phyloP scores from a whole-genome alignment of 148 eudicot species.

The Suaeda aralocaspica region DNA sequence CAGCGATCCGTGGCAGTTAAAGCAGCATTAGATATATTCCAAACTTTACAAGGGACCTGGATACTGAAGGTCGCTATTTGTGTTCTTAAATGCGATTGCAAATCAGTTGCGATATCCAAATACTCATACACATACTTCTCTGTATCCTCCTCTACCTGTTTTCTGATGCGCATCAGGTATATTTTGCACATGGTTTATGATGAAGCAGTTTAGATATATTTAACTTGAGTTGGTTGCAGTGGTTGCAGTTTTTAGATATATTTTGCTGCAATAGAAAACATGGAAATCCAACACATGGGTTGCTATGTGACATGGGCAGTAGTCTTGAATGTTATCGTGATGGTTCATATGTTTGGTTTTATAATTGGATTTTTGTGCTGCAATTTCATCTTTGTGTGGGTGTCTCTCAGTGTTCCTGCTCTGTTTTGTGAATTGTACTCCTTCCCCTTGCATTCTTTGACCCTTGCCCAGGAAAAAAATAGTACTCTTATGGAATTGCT shows the following conservation, averaged over 20 bases:
- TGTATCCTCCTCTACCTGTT: constrained; percentile 66
- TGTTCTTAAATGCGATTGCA: constrained; percentile 78
- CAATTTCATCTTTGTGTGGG: background rate
- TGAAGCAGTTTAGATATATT: too few relatives aligned
- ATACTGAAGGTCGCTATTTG: constrained; percentile 93
- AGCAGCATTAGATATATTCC: constrained; percentile 76
- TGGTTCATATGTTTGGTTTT: background rate
- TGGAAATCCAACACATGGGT: constrained; percentile 1
- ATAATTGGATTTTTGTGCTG: background rate
- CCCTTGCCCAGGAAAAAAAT: background rate
- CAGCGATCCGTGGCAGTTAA: constrained; percentile 40
- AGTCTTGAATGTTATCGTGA: background rate
- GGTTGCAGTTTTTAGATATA: too few relatives aligned
- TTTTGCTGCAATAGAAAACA: too few relatives aligned
- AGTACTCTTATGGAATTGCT: background rate
- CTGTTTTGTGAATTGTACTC: background rate
- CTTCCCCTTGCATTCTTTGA: background rate
- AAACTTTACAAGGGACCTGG: constrained; percentile 62
- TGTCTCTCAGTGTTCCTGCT: background rate
- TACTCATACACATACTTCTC: constrained; percentile 93
- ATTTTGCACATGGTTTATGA: too few relatives aligned
- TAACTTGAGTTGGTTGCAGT: background rate
- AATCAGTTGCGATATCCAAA: constrained; percentile 96
- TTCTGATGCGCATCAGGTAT: constrained; percentile 74
- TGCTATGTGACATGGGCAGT: background rate